Evolutionary conservation across 345 rosid species (phyloP).

Genomic region (rapeseed (Brassica napus)): DNA sequence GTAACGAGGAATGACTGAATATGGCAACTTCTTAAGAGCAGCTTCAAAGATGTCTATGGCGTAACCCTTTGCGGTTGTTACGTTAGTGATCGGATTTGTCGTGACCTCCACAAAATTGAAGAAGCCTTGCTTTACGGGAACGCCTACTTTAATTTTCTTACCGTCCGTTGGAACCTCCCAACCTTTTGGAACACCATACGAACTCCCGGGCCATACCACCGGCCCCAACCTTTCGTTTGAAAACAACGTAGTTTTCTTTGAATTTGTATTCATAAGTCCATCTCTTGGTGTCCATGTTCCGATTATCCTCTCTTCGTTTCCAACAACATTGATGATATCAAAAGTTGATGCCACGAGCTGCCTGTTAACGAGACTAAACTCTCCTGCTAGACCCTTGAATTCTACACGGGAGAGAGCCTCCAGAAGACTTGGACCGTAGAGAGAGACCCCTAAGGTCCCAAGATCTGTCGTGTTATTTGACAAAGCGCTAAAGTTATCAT

Average conservation of each 20-base stretch:
- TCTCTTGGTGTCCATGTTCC: conserved; percentile 47
- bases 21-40: conserved; percentile 15
- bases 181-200: conserved; percentile 39
- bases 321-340: background rate
- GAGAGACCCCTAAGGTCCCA: conserved; percentile 16
- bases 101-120: conserved; percentile 30
- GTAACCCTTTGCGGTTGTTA: conserved; percentile 31
- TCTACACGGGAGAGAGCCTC: conserved; percentile 28
- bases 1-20: conserved; percentile 34
- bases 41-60: conserved; percentile 39
- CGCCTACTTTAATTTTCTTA: conserved; percentile 21
- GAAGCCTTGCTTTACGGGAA: conserved; percentile 26
- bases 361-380: background rate
- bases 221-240: background rate
- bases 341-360: background rate
- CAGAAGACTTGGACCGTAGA: conserved; percentile 38
- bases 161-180: conserved; percentile 42
- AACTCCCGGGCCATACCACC: conserved; percentile 51
- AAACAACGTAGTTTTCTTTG: background rate
- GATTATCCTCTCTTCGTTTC: conserved; percentile 32
- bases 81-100: background rate
- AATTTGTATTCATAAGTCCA: conserved; percentile 14
- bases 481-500: background rate
- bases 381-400: conserved; percentile 29
- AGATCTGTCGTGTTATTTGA: conserved; percentile 16